phyloP scores from a whole-genome alignment of 495 filamentous ascomycete species.

The Amphirosellinia nigrospora region DNA sequence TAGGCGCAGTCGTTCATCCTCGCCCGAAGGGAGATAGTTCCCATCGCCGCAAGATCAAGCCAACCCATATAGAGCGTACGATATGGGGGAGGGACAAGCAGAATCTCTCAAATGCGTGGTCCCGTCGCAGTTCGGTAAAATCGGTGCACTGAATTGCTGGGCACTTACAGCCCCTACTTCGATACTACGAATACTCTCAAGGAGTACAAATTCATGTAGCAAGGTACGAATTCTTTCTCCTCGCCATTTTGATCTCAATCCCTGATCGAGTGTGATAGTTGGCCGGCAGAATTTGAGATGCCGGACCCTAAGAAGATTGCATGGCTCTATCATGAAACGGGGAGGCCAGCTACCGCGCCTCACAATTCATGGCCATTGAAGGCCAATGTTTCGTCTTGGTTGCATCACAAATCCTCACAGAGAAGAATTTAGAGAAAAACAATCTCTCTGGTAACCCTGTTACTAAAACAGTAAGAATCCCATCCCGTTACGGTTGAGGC shows the following conservation, averaged over 20 bases:
- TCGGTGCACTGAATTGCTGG: slow-evolving; percentile 61
- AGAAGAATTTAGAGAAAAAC: slow-evolving; percentile 45
- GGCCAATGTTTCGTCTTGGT: slow-evolving; percentile 59
- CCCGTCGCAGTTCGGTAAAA: slow-evolving; percentile 50
- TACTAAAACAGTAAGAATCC: slow-evolving; percentile 39
- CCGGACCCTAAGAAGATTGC: slow-evolving; percentile 41
- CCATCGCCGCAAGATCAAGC: slow-evolving; percentile 62
- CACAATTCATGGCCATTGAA: slow-evolving; percentile 57
- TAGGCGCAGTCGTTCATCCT: slow-evolving; percentile 59
- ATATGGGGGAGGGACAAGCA: slow-evolving; percentile 62
- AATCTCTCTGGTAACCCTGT: slow-evolving; percentile 43
- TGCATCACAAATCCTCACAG: slow-evolving; percentile 50
- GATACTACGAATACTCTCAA: slow-evolving; percentile 60
- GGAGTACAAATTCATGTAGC: slow-evolving; percentile 63
- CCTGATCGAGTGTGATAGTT: slow-evolving; percentile 29
- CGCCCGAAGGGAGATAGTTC: slow-evolving; percentile 49
- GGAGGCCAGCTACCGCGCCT: slow-evolving; percentile 42
- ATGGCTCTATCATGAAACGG: slow-evolving; percentile 44
- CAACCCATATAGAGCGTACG: slow-evolving; percentile 66
- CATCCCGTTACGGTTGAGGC: not conserved
- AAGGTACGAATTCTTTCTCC: slow-evolving; percentile 54
- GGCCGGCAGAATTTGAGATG: slow-evolving; percentile 44
- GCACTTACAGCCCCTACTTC: slow-evolving; percentile 64
- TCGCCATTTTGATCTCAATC: slow-evolving; percentile 15
- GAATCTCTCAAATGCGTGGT: slow-evolving; percentile 51